Evolutionary conservation across 163 green algal genomes (phyloP).

Genomic region (Scenedesmus sp.): DNA sequence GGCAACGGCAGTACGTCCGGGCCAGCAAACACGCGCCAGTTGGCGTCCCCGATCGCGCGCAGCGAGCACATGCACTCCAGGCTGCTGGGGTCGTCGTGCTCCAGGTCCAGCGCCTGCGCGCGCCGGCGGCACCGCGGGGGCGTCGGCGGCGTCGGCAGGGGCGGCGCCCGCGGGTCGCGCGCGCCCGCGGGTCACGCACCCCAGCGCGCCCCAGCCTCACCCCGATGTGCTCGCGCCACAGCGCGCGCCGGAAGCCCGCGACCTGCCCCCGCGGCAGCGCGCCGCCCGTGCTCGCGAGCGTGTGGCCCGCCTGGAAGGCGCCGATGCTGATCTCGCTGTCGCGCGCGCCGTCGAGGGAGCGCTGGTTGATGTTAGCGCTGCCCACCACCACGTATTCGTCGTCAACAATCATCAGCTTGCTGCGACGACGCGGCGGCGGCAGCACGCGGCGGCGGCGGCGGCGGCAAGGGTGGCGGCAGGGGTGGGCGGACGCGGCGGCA

Average conservation of each 20-base stretch:
- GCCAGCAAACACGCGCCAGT: conserved; percentile 16
- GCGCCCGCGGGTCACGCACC: no score
- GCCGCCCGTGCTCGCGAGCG: background rate
- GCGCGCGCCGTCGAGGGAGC: conserved; percentile 53
- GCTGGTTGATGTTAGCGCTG: conserved; percentile 69
- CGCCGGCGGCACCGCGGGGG: no score
- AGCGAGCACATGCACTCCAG: conserved; percentile 23
- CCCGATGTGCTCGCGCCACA: conserved; percentile 46
- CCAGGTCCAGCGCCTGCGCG: conserved; percentile 2
- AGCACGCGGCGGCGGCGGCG: no score
- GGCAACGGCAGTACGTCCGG: conserved; percentile 12
- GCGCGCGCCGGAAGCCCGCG: conserved; percentile 44
- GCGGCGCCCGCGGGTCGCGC: no score
- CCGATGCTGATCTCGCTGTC: conserved; percentile 46
- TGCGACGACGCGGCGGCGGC: no score
- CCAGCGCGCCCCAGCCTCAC: no score
- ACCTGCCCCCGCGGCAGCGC: conserved; percentile 43
- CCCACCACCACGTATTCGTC: conserved; percentile 60
- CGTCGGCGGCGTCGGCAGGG: no score
- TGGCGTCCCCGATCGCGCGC: background rate
- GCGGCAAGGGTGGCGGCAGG: no score
- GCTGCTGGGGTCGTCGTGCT: conserved; percentile 25
- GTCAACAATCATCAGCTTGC: conserved; percentile 66
- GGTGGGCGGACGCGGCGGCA: no score
- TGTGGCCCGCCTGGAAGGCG: conserved; percentile 32